phyloP scores from a whole-genome alignment of 1,139 yeast genomes.

The Candida labiduridarum region DNA sequence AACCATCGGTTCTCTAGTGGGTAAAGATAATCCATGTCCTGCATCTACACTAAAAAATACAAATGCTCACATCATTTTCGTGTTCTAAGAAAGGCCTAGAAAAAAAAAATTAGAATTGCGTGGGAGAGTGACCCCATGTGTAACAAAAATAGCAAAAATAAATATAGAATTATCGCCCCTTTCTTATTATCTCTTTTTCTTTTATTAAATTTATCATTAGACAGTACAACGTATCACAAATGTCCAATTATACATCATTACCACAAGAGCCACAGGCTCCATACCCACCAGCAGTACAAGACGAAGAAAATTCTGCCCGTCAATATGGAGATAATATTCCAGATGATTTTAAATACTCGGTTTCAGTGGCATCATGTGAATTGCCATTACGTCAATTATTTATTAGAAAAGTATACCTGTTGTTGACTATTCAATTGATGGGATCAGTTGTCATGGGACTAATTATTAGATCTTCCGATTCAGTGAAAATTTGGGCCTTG shows the following conservation, averaged over 20 bases:
- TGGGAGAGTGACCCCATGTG: not conserved
- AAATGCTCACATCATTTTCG: too few relatives aligned
- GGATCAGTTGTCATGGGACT: conserved; percentile 64
- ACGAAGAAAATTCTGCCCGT: conserved; percentile 16
- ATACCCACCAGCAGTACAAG: not conserved
- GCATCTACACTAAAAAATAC: not conserved
- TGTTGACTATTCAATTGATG: conserved; percentile 65
- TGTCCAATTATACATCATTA: conserved; percentile 9
- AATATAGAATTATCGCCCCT: not conserved
- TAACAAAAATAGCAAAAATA: not conserved
- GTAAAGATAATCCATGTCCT: too few relatives aligned
- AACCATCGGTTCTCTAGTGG: too few relatives aligned
- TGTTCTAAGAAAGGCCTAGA: not conserved
- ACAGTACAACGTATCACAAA: not conserved
- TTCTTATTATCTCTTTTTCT: not conserved
- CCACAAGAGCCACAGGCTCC: conserved; percentile 13
- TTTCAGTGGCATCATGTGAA: conserved; percentile 77
- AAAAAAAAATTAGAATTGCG: not conserved
- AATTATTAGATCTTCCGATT: conserved; percentile 49
- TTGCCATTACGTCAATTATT: conserved; percentile 75
- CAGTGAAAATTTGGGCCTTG: conserved; percentile 60
- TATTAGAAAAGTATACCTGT: conserved; percentile 75
- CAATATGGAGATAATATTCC: conserved; percentile 50
- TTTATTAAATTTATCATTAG: not conserved
- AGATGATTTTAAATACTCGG: conserved; percentile 85